Conservation (phyloP, 495 filamentous ascomycete genomes). For the Penicillium soppii region DNA sequence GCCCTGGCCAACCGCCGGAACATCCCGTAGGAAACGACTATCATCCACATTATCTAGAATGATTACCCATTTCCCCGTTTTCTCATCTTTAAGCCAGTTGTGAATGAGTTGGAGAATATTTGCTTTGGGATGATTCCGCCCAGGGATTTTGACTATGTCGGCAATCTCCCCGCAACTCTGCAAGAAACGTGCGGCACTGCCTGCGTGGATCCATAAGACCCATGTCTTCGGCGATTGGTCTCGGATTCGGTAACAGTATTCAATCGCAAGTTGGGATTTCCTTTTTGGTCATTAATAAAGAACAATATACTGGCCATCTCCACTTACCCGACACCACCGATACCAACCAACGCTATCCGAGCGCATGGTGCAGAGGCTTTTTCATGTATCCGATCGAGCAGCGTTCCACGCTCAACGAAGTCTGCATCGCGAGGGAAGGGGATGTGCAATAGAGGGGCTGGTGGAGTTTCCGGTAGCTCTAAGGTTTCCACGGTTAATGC, state of each 20-base stretch:
- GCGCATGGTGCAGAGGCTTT: slow-evolving; percentile 20
- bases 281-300: slow-evolving; percentile 18
- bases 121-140: slow-evolving; percentile 32
- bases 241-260: slow-evolving; percentile 37
- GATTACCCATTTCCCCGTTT: not conserved
- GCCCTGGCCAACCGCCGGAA: no score
- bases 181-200: slow-evolving; percentile 42
- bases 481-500: no score
- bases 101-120: slow-evolving; percentile 41
- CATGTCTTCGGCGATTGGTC: slow-evolving; percentile 39
- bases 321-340: slow-evolving; percentile 37
- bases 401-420: slow-evolving; percentile 27
- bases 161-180: slow-evolving; percentile 42
- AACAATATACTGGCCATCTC: not conserved
- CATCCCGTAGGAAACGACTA: slow-evolving; percentile 27
- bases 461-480: slow-evolving; percentile 20
- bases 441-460: slow-evolving; percentile 19
- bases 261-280: slow-evolving; percentile 41
- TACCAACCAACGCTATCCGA: slow-evolving; percentile 25
- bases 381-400: slow-evolving; percentile 23
- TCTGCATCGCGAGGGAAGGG: slow-evolving; percentile 34
- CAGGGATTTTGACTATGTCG: slow-evolving; percentile 29
- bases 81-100: slow-evolving; percentile 35
- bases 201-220: slow-evolving; percentile 58
- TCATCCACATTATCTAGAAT: slow-evolving; percentile 14